Percentiles rank a stretch among this genome's conserved stretches.
These are phyloP conservation scores for Saturnispora serradocipensis DNA, from an alignment of 805 yeast genomes.

Conservation along the genomic window DNA sequence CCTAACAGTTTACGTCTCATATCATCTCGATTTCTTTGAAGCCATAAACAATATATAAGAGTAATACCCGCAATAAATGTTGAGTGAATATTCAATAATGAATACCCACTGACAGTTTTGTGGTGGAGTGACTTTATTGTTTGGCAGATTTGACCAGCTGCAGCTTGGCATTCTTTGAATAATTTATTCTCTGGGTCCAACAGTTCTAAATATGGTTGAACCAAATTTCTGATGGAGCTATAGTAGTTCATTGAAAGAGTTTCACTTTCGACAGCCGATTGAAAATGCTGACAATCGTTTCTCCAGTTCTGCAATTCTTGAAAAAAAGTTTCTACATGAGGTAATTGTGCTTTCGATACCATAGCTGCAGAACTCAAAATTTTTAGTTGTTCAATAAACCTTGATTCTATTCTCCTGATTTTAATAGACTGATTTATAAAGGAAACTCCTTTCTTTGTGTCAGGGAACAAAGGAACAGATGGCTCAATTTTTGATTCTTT, in stretches of 20 bases:
- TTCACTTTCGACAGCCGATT: slow-evolving; percentile 46
- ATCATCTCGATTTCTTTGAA: slow-evolving; percentile 54
- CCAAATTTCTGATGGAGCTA: slow-evolving; percentile 47
- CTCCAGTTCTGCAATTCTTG: slow-evolving; percentile 49
- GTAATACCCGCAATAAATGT: slow-evolving; percentile 65
- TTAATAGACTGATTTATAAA: slow-evolving; percentile 51
- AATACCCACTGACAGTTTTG: slow-evolving; percentile 52
- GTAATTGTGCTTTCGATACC: slow-evolving; percentile 32
- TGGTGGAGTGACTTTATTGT: slow-evolving; percentile 55
- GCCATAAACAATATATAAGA: slow-evolving; percentile 55
- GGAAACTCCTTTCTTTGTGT: slow-evolving; percentile 26
- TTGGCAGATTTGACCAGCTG: slow-evolving; percentile 63
- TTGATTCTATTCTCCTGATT: slow-evolving; percentile 50
- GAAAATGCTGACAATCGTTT: slow-evolving; percentile 38
- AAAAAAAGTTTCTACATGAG: slow-evolving; percentile 42
- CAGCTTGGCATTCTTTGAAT: slow-evolving; percentile 60
- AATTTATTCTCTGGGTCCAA: slow-evolving; percentile 52
- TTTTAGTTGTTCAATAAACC: slow-evolving; percentile 45
- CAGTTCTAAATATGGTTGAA: slow-evolving; percentile 57
- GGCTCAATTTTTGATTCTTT: slow-evolving; percentile 40
- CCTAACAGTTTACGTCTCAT: slow-evolving; percentile 45
- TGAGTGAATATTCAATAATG: slow-evolving; percentile 58
- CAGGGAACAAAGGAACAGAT: slow-evolving; percentile 41
- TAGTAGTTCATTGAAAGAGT: slow-evolving; percentile 51
- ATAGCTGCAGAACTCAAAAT: slow-evolving; percentile 26